Base-by-base conservation (phyloP, 177 flowering plant genomes). In the Vitis hybrid region DNA sequence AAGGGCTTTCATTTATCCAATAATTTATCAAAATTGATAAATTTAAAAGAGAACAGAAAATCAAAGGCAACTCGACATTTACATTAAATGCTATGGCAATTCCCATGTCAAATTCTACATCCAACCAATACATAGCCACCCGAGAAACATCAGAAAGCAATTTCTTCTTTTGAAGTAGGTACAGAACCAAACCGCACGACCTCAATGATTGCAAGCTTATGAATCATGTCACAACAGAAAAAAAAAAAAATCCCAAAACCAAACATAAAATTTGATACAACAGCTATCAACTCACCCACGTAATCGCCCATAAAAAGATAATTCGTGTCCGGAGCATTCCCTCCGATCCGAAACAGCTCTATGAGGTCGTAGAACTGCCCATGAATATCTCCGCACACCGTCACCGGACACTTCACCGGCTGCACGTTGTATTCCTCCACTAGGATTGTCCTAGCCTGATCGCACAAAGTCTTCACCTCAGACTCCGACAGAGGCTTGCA, bases 291-390 rank as follows among this genome's bases (percentile, higher is more conserved):
- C 91, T 69, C 56, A 94, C 97, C 99, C 62, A 94, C 99, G 75
- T 94, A 94, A 77, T 94, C 99, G 57, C 99, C 99, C 98, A 95
- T 95, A 78, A 93, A 95, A 30, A 95, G 94, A 77, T 95, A 93
- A 84, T 93, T 95, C 13, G 99, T 93, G 58, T 95, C 94, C 1
- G 98, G 99, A 52, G 97, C 86, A 66, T 86, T 85, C 17, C 99
- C 98, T 24, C 98, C 98, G 57, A 95, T 95, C 79, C 93, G 86
- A 71, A 95, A 95, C 56, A 95, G 82, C 86, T 95, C 97, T 71
- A 94, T 84, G 62, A 94, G 89, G 75, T 94, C 98, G 70, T 93
- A 90, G 69, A 94, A 94, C 84, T 93, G 99, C 0, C 99, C 99
- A 63, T 95, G 98, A 58, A 93, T 95, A 74, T 94, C 97, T 3